Conservation (phyloP, 2,329 filamentous ascomycete genomes). For the Alternaria burnsii region DNA sequence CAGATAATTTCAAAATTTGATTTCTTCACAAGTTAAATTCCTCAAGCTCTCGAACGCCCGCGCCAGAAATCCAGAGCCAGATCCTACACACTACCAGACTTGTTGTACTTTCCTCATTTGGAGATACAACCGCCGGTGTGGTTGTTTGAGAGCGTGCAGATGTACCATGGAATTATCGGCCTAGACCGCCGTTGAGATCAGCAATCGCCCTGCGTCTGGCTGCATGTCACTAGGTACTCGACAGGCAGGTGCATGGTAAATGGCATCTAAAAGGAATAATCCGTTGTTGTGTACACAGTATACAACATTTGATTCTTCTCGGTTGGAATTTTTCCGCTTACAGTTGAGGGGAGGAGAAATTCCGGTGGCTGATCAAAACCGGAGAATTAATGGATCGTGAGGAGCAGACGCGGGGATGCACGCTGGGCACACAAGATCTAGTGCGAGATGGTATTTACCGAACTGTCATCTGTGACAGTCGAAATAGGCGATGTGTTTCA, state of each 20-base stretch:
- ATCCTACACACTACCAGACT: not conserved
- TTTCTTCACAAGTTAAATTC: not conserved
- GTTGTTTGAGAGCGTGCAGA: not conserved
- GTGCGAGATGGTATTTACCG: not conserved
- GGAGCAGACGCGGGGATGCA: not conserved
- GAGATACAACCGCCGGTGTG: slow-evolving; percentile 6
- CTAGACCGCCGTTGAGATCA: slow-evolving; percentile 12
- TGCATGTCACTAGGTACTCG: slow-evolving; percentile 1
- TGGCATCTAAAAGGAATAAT: not conserved
- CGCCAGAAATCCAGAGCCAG: not conserved
- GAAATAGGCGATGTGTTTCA: not conserved
- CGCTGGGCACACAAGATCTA: not conserved
- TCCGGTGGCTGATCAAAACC: slow-evolving; percentile 4
- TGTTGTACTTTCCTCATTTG: slow-evolving; percentile 7
- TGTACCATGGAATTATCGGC: slow-evolving; percentile 5
- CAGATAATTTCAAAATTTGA: not conserved
- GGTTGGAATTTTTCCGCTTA: slow-evolving; percentile 4
- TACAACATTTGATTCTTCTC: not conserved
- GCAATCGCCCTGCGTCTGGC: slow-evolving; percentile 1
- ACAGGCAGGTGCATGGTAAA: not conserved
- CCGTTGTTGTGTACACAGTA: not conserved
- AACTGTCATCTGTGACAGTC: not conserved
- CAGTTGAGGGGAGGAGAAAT: slow-evolving; percentile 2
- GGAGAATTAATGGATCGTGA: slow-evolving; percentile 9
- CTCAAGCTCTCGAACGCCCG: not conserved